Evolutionary conservation across 2,329 filamentous ascomycete genomes (phyloP).

Genomic region (Scorias spongiosa): DNA sequence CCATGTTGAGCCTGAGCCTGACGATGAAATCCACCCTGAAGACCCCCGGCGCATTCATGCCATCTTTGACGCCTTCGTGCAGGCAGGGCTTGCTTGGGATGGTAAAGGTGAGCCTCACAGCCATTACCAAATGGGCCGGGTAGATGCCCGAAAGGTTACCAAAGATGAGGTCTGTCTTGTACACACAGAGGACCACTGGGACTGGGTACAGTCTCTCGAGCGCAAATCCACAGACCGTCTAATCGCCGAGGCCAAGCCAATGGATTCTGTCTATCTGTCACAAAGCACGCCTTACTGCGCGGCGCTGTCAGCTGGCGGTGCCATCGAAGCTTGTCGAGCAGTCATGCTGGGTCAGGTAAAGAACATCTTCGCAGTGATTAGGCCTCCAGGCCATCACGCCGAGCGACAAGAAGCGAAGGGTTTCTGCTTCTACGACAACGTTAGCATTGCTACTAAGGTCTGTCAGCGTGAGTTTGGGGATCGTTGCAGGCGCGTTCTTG

Average conservation of each 20-base stretch:
- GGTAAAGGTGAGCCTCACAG: slow-evolving; percentile 27
- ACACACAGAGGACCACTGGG: slow-evolving; percentile 62
- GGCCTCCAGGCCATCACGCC: slow-evolving; percentile 89
- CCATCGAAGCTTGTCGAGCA: slow-evolving; percentile 90
- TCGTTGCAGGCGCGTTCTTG: slow-evolving; percentile 71
- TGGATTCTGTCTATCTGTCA: slow-evolving; percentile 31
- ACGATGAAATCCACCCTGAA: slow-evolving; percentile 73
- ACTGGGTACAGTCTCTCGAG: slow-evolving; percentile 53
- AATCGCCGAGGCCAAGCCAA: slow-evolving; percentile 33
- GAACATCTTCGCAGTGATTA: slow-evolving; percentile 89
- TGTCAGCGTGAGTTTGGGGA: slow-evolving; percentile 73
- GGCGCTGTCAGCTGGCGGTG: slow-evolving; percentile 73
- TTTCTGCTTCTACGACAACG: slow-evolving; percentile 97
- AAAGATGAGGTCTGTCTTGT: slow-evolving; percentile 65
- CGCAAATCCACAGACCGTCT: slow-evolving; percentile 18
- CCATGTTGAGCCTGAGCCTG: slow-evolving; percentile 56
- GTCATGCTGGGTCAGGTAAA: slow-evolving; percentile 72
- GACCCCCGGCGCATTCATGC: slow-evolving; percentile 83
- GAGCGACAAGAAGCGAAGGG: slow-evolving; percentile 77
- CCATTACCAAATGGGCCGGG: slow-evolving; percentile 47
- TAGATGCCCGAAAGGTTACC: slow-evolving; percentile 62
- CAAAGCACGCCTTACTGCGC: slow-evolving; percentile 44
- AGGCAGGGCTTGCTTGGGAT: slow-evolving; percentile 48
- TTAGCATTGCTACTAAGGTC: slow-evolving; percentile 77
- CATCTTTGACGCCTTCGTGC: slow-evolving; percentile 80